Base-by-base conservation (phyloP, 345 rosid genomes). In the Physaria fendleri region DNA sequence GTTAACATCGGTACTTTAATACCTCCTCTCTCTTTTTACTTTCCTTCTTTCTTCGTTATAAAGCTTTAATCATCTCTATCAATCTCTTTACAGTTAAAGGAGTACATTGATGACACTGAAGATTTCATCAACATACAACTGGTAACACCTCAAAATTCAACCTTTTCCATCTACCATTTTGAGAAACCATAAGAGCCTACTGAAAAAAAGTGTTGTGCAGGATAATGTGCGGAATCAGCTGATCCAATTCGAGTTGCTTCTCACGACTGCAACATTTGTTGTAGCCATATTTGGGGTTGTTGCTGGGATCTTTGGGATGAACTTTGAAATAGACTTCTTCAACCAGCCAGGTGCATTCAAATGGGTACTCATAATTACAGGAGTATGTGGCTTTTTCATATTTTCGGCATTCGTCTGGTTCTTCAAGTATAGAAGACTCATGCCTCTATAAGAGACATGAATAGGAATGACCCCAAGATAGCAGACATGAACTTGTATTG, bases 271-370 rank as follows among this genome's bases (percentile, higher is more conserved):
- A 0, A 89, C 97, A 2, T 93, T 93, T 28, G 97, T 93, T 18
- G 99, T 85, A 14, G 96, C 99, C 29, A 87, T 93, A 30, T 93
- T 93, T 56, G 99, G 96, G 39, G 99, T 93, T 2, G 99, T 93
- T 34, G 96, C 99, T 3, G 97, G 99, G 65, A 71, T 93, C 43
- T 93, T 93, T 69, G 99, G 97, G 12, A 93, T 93, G 99, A 90
- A 90, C 62, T 93, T 93, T 50, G 23, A 46, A 8, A 70, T 87
- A 69, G 72, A 96, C 10, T 49, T 93, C 45, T 93, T 93, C 66
- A 83, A 83, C 9, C 71, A 85, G 45, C 63, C 85, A 9, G 64
- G 34, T 8, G 96, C 99, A 57, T 89, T 93, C 62, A 83, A 81
- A 44, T 89, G 99, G 99, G 99, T 89, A 3, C 90, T 92, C 27